Evolutionary conservation across 352 stramenopile species (phyloP).

Genomic region (Hyaloperonospora brassicae): DNA sequence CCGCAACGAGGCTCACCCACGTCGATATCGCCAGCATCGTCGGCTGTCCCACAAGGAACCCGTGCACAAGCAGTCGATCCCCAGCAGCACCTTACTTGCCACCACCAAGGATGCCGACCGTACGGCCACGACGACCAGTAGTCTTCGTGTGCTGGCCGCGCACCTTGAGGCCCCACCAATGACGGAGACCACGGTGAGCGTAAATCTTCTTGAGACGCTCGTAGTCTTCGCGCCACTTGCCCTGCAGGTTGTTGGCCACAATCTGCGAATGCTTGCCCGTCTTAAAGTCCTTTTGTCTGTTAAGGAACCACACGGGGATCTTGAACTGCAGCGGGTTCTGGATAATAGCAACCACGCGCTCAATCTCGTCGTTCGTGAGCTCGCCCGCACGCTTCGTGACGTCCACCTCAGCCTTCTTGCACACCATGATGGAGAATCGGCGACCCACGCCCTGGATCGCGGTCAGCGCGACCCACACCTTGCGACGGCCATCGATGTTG

Average conservation of each 20-base stretch:
- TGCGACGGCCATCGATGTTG: conserved; percentile 99
- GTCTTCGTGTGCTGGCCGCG: conserved; percentile 99
- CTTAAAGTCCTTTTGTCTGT: conserved; percentile 99
- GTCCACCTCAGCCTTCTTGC: conserved; percentile 99
- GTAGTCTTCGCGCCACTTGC: conserved; percentile 98
- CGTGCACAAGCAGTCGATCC: conserved; percentile 16
- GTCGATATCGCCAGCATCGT: conserved; percentile 55
- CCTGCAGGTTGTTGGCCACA: conserved; percentile 97
- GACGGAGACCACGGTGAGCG: conserved; percentile 98
- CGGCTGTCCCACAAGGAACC: conserved; percentile 47
- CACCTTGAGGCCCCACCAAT: conserved; percentile 99
- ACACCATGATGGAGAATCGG: conserved; percentile 90
- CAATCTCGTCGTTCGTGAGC: conserved; percentile 98
- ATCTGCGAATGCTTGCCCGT: conserved; percentile 98
- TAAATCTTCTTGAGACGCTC: conserved; percentile 99
- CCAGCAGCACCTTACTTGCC: conserved; percentile 64
- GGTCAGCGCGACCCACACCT: conserved; percentile 81
- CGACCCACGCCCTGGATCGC: conserved; percentile 81
- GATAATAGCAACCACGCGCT: conserved; percentile 99
- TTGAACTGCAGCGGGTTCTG: conserved; percentile 99
- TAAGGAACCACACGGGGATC: conserved; percentile 99
- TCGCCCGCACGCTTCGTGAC: conserved; percentile 97
- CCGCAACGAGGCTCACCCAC: conserved; percentile 24
- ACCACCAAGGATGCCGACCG: conserved; percentile 71
- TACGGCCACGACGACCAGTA: conserved; percentile 91